These are phyloP conservation scores for Coemansia sp. DNA, from an alignment of 192 early-diverging fungal species.

Conservation along the genomic window DNA sequence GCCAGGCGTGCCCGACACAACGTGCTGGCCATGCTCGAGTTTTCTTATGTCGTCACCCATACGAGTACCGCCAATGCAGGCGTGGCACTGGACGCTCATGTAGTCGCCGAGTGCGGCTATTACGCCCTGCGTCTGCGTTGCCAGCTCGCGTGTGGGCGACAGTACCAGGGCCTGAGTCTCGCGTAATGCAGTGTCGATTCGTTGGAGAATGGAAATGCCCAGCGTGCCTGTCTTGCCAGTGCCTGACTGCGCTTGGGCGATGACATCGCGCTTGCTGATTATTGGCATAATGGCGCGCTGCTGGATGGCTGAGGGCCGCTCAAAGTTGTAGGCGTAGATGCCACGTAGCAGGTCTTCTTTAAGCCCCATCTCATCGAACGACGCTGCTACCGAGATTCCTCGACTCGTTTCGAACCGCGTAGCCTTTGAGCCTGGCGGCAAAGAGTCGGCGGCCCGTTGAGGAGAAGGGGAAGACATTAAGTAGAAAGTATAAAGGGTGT, in stretches of 20 bases:
- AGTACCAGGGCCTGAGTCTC: conserved; percentile 94
- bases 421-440: background rate
- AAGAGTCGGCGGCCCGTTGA: background rate
- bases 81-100: conserved; percentile 96
- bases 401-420: conserved; percentile 73
- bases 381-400: conserved; percentile 80
- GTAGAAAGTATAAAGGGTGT: background rate
- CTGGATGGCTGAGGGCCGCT: conserved; percentile 98
- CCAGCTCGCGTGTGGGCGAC: conserved; percentile 95
- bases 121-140: conserved; percentile 93
- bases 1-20: conserved; percentile 95
- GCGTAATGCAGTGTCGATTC: conserved; percentile 83
- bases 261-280: conserved; percentile 88
- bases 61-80: conserved; percentile 93
- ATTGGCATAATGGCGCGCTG: conserved; percentile 96
- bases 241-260: conserved; percentile 97
- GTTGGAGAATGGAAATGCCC: conserved; percentile 91
- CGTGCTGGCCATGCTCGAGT: conserved; percentile 91
- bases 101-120: conserved; percentile 93
- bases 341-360: conserved; percentile 97
- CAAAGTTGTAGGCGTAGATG: conserved; percentile 99
- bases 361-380: conserved; percentile 96
- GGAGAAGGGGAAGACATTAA: background rate
- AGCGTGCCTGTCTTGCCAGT: conserved; percentile 99
- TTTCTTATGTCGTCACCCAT: conserved; percentile 92